phyloP scores from a whole-genome alignment of 257 asterid genomes.

The Fraxinus excelsior region DNA sequence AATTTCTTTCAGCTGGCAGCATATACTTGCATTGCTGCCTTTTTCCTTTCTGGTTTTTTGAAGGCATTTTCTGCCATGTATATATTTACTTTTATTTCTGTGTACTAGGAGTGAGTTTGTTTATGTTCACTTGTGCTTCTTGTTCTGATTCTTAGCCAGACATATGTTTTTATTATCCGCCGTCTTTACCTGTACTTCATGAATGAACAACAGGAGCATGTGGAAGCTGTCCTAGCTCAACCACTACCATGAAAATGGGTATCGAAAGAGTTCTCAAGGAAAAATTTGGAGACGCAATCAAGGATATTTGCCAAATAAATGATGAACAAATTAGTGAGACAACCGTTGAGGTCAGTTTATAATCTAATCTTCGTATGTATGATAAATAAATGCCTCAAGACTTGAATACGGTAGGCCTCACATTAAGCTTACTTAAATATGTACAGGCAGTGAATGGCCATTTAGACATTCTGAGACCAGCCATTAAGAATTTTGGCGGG shows the following conservation, averaged over 20 bases:
- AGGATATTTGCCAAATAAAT: slow-evolving; percentile 78
- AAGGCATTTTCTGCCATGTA: background rate
- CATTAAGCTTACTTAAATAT: background rate
- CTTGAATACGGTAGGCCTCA: background rate
- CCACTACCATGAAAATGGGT: slow-evolving; percentile 94
- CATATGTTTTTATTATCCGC: no score
- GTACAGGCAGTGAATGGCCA: slow-evolving; percentile 81
- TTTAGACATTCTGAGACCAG: slow-evolving; percentile 81
- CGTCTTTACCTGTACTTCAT: slow-evolving; percentile 3
- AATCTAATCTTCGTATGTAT: background rate
- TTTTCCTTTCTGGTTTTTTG: background rate
- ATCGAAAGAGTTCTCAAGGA: slow-evolving; percentile 84
- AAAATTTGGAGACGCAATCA: slow-evolving; percentile 79
- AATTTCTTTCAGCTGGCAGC: background rate
- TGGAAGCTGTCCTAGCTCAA: slow-evolving; percentile 87
- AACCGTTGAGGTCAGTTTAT: slow-evolving; percentile 60
- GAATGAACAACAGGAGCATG: slow-evolving; percentile 62
- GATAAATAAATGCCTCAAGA: background rate
- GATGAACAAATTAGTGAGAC: slow-evolving; percentile 44
- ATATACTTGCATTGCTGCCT: background rate
- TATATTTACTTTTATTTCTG: no score
- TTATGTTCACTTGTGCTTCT: background rate
- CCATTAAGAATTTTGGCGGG: slow-evolving; percentile 86
- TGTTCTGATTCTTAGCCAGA: background rate
- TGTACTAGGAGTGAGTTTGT: background rate